phyloP scores from a whole-genome alignment of 1,284 basidiomycete genomes.

The Papiliotrema terrestris region DNA sequence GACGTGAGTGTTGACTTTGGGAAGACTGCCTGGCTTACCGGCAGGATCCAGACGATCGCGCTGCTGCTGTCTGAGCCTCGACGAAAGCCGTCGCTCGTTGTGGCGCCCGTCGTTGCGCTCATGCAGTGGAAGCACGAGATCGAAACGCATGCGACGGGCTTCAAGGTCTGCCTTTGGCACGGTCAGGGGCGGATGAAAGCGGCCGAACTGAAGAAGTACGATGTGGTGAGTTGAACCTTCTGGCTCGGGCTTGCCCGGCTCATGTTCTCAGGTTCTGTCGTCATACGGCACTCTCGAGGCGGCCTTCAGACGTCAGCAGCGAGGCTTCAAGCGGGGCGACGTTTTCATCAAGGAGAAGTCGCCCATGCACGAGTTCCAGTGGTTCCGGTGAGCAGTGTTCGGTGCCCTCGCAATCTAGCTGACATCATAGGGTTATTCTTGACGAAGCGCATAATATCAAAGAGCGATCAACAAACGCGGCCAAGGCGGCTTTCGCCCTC shows the following conservation, averaged over 20 bases:
- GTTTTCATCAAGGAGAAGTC: conserved; percentile 85
- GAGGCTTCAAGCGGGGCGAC: conserved; percentile 84
- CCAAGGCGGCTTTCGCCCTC: conserved; percentile 90
- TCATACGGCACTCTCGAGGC: conserved; percentile 83
- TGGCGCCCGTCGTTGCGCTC: conserved; percentile 95
- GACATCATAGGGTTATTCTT: conserved; percentile 50
- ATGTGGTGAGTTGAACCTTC: conserved; percentile 62
- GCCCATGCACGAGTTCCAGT: conserved; percentile 77
- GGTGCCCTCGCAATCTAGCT: conserved; percentile 3
- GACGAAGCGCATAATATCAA: conserved; percentile 99
- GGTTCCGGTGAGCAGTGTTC: conserved; percentile 66
- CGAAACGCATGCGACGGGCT: conserved; percentile 68
- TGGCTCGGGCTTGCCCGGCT: conserved; percentile 28
- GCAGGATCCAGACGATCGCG: conserved; percentile 91
- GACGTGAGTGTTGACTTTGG: conserved; percentile 34
- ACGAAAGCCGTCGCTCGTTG: conserved; percentile 78
- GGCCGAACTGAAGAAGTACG: conserved; percentile 72
- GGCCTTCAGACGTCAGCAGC: conserved; percentile 86
- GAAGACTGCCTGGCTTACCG: background rate
- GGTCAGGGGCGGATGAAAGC: conserved; percentile 60
- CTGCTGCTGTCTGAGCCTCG: conserved; percentile 67
- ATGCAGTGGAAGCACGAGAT: conserved; percentile 99
- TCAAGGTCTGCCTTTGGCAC: conserved; percentile 86
- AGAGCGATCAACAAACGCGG: conserved; percentile 90
- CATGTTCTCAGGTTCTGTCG: conserved; percentile 37